Evolutionary conservation across 352 stramenopile species (phyloP).

Genomic region (Globisporangium spinosum): DNA sequence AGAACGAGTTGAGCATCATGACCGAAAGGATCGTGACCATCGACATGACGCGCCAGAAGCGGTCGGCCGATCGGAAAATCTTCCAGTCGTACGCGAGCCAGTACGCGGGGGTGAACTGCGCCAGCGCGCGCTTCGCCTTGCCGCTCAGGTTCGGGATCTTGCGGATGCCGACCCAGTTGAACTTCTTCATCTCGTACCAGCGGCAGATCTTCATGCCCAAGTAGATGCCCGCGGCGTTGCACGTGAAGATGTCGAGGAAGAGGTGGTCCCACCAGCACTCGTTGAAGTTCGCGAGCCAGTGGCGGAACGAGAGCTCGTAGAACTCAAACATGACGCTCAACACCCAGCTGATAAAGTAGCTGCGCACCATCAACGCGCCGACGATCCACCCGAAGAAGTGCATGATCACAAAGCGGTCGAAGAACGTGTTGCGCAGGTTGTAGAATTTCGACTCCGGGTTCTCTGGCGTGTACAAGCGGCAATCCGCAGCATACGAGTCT

Average conservation of each 20-base stretch:
- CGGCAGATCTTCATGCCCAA: slow-evolving; percentile 84
- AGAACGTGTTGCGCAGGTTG: slow-evolving; percentile 79
- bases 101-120: slow-evolving; percentile 88
- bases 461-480: slow-evolving; percentile 84
- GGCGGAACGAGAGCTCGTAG: slow-evolving; percentile 87
- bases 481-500: slow-evolving; percentile 80
- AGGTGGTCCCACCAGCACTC: slow-evolving; percentile 96
- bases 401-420: slow-evolving; percentile 89
- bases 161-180: slow-evolving; percentile 87
- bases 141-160: slow-evolving; percentile 79
- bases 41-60: slow-evolving; percentile 87
- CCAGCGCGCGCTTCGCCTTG: slow-evolving; percentile 77
- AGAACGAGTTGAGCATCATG: slow-evolving; percentile 96
- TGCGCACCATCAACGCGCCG: slow-evolving; percentile 82
- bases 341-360: slow-evolving; percentile 79
- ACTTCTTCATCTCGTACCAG: slow-evolving; percentile 87
- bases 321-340: slow-evolving; percentile 84
- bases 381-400: slow-evolving; percentile 90
- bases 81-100: slow-evolving; percentile 93
- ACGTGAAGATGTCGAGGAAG: slow-evolving; percentile 92
- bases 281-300: slow-evolving; percentile 93
- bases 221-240: slow-evolving; percentile 91
- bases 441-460: slow-evolving; percentile 72
- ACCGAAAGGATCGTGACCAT: slow-evolving; percentile 90
- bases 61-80: slow-evolving; percentile 89